Evolutionary conservation across 2,329 filamentous ascomycete genomes (phyloP), one percentile per base, ranked within the genome.

Genomic region (Penicillium brevicompactum): DNA sequence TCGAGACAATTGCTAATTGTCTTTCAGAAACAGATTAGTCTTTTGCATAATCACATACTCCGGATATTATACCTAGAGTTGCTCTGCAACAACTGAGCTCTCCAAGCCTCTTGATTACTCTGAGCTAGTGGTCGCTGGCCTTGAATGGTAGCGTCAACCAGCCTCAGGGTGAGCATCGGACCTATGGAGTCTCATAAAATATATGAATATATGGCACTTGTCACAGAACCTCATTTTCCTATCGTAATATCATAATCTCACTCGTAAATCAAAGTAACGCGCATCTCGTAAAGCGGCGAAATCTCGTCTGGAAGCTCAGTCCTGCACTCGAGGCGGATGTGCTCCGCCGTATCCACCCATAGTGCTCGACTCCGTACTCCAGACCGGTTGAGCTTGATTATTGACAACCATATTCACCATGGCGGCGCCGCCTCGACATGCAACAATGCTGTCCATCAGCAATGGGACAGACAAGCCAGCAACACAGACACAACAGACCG

Each of bases 401-500:
- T 37, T 18, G 22, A 21, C 2, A 18, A 30, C 7, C 14, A 27
- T 38, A 59, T 10, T 40, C 46, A 38, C 46, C 50, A 73, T 73
- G 71, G 57, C 71, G 43, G 66, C 65, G 44, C 65, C 66, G 53
- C 53, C 67, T 43, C 63, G 69, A 49, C 70, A 71, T 47, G 65
- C 67, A 31, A 55, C 70, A 2, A 69, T 73, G 65, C 61, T 71
- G 27, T 71, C 70, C 16, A 61, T 67, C 59, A 69, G 61, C 63
- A 70, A 69, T 60, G 57, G 56, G 52, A 56, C 54, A 27, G 31
- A 56, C 55, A 45, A 53, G 2, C 49, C 47, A 30, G 30, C n/a
- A 47, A 63, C 67, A 55, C 83, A 81, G 70, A 70, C 80, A 41
- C 80, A 81, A 63, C 38, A 41, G 18, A 21, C 5, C n/a, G 73